Evolutionary conservation across 2,329 filamentous ascomycete species (phyloP), one percentile per base, ranked within the genome.

Genomic region (Phialophora verrucosa): DNA sequence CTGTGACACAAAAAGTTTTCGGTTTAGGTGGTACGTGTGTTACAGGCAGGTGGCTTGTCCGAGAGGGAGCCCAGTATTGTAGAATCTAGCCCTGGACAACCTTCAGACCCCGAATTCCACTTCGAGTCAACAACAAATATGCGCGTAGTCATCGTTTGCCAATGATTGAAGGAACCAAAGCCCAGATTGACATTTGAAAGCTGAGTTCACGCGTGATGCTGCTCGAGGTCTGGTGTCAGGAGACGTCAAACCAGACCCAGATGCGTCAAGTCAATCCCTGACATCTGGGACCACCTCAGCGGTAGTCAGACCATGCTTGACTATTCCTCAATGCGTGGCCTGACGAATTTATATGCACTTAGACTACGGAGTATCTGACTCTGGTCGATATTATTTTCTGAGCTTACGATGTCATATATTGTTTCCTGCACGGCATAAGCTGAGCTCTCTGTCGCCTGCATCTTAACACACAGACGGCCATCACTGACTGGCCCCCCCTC

Each of bases 1-100:
- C 32, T 42, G 59, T 68, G 11, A 42, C 59, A 65, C 59, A 44
- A 54, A 42, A 32, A 42, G 44, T 63, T 29, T 44, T 56, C 25
- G 23, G 27, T 35, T 29, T 29, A 32, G 44, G 62, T 63, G 35
- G 54, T 54, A 68, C 63, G 54, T 64, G 62, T 67, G 62, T 62
- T 53, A 64, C 61, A 51, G 49, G 55, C 42, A 27, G 17, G 5
- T 49, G 38, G 38, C 38, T 44, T 44, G 38, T 1, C 38, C 5
- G 7, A 7, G 38, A 44, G 38, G 17, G 38, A 17, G 14, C 38
- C 4, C 12, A 42, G 38, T 17, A 38, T n/a, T 2, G 4, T 7
- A 56, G 27, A 20, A 38, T 25, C 32, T 12, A 31, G 29, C 56
- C 29, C 31, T 12, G 32, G 32, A 35, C 12, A 35, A 35, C 32